Percentiles rank a stretch among this genome's conserved stretches.
Conservation (phyloP, 208 protist species). For the Phytomonas sp. region DNA sequence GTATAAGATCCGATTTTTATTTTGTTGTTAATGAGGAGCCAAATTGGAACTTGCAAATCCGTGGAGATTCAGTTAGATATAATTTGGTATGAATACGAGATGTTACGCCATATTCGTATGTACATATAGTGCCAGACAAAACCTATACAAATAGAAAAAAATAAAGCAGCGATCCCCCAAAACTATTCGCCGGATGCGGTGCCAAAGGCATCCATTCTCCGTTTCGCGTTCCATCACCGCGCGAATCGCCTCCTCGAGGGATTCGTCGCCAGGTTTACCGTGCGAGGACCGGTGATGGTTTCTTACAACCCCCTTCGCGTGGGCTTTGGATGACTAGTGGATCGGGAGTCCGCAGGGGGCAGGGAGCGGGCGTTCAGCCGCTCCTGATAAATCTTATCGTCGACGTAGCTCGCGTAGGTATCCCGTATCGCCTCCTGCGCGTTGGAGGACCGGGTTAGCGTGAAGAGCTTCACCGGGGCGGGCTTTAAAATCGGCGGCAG, state of each 20-base stretch:
- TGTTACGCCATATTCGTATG: neutral
- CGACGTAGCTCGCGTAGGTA: conserved; percentile 60
- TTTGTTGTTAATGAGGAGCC: neutral
- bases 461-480: conserved; percentile 81
- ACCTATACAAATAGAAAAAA: neutral
- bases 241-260: neutral
- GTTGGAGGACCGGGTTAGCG: conserved; percentile 52
- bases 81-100: neutral
- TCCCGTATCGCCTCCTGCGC: conserved; percentile 46
- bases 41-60: too few species aligned
- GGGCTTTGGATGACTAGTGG: too few species aligned
- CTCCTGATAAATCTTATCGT: conserved; percentile 49
- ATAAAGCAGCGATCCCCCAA: neutral
- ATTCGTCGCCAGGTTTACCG: neutral
- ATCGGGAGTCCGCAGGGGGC: neutral
- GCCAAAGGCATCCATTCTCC: neutral
- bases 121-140: neutral
- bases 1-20: neutral
- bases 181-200: neutral
- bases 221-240: neutral
- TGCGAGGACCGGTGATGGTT: too few species aligned
- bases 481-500: conserved; percentile 9
- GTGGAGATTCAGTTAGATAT: too few species aligned
- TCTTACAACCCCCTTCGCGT: too few species aligned
- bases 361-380: conserved; percentile 4